These are phyloP conservation scores for Aquanectria penicillioides DNA, from an alignment of 2,329 filamentous ascomycete species.

Conservation along the genomic window DNA sequence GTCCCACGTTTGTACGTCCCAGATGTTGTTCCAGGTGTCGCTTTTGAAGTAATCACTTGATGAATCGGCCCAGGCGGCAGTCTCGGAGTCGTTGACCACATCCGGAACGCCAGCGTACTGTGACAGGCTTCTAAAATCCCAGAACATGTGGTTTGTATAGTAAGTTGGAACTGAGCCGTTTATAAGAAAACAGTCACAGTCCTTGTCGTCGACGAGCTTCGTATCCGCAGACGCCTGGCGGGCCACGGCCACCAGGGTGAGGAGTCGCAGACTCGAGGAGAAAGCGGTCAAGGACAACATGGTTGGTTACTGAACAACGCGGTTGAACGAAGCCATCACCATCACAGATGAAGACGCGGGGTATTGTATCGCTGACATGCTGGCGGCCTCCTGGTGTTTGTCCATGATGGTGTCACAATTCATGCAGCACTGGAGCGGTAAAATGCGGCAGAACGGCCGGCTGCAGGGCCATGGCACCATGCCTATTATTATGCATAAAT, in stretches of 20 bases:
- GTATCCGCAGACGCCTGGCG: slow-evolving; percentile 8
- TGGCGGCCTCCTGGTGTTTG: too few relatives aligned
- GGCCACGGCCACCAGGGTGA: slow-evolving; percentile 25
- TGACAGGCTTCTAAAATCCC: slow-evolving; percentile 42
- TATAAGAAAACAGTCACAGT: slow-evolving; percentile 45
- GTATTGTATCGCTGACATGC: neutral
- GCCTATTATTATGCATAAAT: too few relatives aligned
- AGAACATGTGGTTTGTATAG: slow-evolving; percentile 41
- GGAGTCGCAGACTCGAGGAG: neutral
- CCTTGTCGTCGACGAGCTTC: slow-evolving; percentile 26
- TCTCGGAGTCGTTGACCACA: slow-evolving; percentile 39
- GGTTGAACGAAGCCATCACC: neutral
- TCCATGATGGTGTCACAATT: too few relatives aligned
- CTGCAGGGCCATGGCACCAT: too few relatives aligned
- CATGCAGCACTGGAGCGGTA: too few relatives aligned
- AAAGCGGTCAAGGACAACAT: neutral
- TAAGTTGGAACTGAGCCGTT: slow-evolving; percentile 37
- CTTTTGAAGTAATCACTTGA: slow-evolving; percentile 50
- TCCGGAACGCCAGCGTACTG: slow-evolving; percentile 43
- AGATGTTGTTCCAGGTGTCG: slow-evolving; percentile 46
- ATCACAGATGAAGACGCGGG: neutral
- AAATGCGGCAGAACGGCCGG: neutral
- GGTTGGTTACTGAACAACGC: neutral
- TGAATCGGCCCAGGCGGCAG: slow-evolving; percentile 42
- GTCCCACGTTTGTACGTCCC: slow-evolving; percentile 51